Conservation (phyloP, 2,329 filamentous ascomycete species). For the Polytolypa hystricis region DNA sequence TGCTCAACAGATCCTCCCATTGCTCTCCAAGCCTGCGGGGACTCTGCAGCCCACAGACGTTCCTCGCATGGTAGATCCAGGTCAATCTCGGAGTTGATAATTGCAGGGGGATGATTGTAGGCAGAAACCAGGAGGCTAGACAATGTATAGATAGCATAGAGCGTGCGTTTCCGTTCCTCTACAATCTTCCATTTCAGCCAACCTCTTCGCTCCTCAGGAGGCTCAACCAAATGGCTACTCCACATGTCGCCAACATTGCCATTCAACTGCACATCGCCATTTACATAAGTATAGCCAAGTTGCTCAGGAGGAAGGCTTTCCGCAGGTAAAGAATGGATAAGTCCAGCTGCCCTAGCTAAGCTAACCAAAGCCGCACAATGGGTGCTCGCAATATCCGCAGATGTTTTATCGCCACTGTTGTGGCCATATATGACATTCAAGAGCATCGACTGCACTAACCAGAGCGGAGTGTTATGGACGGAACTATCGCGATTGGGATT, state of each 20-base stretch:
- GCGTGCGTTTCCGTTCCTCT: conserved; percentile 86
- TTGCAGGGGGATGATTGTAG: conserved; percentile 81
- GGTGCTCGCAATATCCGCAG: conserved; percentile 82
- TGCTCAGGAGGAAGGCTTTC: conserved; percentile 27
- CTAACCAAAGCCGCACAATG: conserved; percentile 87
- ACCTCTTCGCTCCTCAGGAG: conserved; percentile 38
- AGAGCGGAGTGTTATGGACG: conserved; percentile 69
- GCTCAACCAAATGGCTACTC: conserved; percentile 24
- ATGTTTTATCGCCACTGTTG: conserved; percentile 83
- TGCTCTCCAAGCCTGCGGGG: conserved; percentile 66
- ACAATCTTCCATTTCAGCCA: conserved; percentile 83
- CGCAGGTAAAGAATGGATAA: conserved; percentile 42
- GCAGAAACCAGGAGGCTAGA: conserved; percentile 85
- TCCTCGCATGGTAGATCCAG: conserved; percentile 89
- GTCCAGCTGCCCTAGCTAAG: conserved; percentile 76
- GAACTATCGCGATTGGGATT: conserved; percentile 47
- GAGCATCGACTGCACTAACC: conserved; percentile 94
- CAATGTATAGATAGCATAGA: conserved; percentile 82
- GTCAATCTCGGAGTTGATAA: conserved; percentile 88
- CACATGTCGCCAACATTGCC: conserved; percentile 38
- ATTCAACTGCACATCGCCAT: conserved; percentile 48
- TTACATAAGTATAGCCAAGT: conserved; percentile 35
- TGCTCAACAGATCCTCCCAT: conserved; percentile 64
- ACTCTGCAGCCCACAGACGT: conserved; percentile 76
- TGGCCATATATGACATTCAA: conserved; percentile 93